Conservation (phyloP, 169 alveolate species). For the Ichthyophthirius multifiliis region DNA sequence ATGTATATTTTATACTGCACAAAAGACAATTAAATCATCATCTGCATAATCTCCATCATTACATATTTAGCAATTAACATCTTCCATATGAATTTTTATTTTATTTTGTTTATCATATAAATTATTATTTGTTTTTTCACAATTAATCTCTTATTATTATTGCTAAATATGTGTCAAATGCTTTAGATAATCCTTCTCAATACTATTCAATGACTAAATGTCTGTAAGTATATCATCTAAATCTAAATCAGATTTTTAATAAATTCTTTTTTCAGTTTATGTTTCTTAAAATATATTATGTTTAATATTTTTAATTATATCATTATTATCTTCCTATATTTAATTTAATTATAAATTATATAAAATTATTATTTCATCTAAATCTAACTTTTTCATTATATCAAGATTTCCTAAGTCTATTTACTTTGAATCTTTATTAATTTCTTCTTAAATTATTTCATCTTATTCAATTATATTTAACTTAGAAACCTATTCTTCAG, state of each 20-base stretch:
- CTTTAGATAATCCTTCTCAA: background rate
- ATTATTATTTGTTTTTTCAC: too few relatives aligned
- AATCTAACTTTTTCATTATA: background rate
- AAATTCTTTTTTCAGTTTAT: background rate
- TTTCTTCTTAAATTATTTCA: too few relatives aligned
- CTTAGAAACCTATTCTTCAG: too few relatives aligned
- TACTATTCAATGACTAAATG: background rate
- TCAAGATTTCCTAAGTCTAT: too few relatives aligned
- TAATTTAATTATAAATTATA: background rate
- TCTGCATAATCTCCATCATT: conserved; percentile 49
- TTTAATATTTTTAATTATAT: background rate
- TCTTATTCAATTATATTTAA: too few relatives aligned
- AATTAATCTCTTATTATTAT: too few relatives aligned
- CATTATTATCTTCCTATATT: background rate
- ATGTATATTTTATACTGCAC: background rate
- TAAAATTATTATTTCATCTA: background rate
- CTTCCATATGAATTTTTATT: background rate
- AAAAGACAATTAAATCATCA: conserved; percentile 39
- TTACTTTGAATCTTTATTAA: too few relatives aligned
- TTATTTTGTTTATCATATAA: background rate
- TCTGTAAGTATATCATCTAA: background rate
- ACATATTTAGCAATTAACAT: conserved; percentile 32
- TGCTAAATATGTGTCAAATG: background rate
- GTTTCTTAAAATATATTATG: background rate
- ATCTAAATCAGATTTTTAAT: background rate